Percentiles rank a stretch among this genome's conserved stretches.
These are phyloP conservation scores for Pholiota molesta DNA, from an alignment of 768 basidiomycete species.

Conservation along the genomic window DNA sequence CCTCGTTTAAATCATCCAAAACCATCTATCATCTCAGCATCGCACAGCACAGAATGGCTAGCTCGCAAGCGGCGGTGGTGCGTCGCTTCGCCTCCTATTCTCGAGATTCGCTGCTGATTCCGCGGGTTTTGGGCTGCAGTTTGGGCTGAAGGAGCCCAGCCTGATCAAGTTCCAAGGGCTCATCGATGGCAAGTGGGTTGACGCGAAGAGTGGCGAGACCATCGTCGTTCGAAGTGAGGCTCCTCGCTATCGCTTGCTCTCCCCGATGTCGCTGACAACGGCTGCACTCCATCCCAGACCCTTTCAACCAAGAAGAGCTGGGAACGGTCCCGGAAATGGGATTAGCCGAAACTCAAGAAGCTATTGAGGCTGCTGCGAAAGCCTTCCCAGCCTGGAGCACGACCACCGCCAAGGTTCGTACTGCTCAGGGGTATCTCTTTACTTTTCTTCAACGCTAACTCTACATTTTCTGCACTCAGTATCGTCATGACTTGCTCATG, in stretches of 20 bases:
- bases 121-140: slow-evolving; percentile 37
- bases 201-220: slow-evolving; percentile 71
- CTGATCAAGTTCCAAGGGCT: slow-evolving; percentile 76
- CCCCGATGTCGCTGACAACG: neutral
- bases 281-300: slow-evolving; percentile 51
- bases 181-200: slow-evolving; percentile 87
- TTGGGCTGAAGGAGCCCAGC: slow-evolving; percentile 76
- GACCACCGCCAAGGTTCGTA: slow-evolving; percentile 80
- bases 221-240: slow-evolving; percentile 78
- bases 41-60: slow-evolving; percentile 52
- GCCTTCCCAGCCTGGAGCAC: slow-evolving; percentile 87
- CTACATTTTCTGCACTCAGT: slow-evolving; percentile 38
- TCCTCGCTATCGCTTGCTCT: neutral
- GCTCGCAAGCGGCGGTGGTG: slow-evolving; percentile 48
- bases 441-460: neutral
- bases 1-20: slow-evolving; percentile 3
- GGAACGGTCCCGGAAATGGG: slow-evolving; percentile 93
- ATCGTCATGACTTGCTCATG: slow-evolving; percentile 82
- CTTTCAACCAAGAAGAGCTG: slow-evolving; percentile 81
- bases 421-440: neutral
- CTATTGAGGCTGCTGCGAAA: slow-evolving; percentile 77
- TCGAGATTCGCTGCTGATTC: neutral
- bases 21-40: neutral
- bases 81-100: slow-evolving; percentile 16
- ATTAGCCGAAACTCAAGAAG: slow-evolving; percentile 77